Conservation (phyloP, 768 basidiomycete species). For the Lactarius akahatsu region DNA sequence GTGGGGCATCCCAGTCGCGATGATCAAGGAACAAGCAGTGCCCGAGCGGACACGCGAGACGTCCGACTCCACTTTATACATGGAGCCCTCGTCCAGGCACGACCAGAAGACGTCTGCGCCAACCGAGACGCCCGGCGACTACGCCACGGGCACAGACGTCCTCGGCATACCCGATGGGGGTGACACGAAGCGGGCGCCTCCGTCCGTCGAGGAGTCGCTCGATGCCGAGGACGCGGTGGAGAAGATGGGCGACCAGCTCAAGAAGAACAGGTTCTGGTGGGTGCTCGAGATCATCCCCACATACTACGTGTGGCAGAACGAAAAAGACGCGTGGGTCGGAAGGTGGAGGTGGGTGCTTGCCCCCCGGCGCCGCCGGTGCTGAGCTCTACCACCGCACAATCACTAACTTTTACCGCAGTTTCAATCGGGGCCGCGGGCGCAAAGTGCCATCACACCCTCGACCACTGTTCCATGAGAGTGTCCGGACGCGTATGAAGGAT, state of each 20-base stretch:
- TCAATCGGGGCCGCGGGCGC: slow-evolving; percentile 61
- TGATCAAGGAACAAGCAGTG: background rate
- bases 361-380: background rate
- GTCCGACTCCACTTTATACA: background rate
- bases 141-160: no score
- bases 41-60: background rate
- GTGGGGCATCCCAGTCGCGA: slow-evolving; percentile 19
- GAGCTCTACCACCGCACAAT: background rate
- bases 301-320: slow-evolving; percentile 55
- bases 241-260: slow-evolving; percentile 55
- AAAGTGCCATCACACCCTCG: slow-evolving; percentile 39
- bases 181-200: background rate
- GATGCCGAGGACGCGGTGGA: slow-evolving; percentile 40
- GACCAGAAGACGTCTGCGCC: background rate
- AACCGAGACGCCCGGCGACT: background rate
- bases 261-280: slow-evolving; percentile 56
- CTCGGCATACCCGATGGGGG: background rate
- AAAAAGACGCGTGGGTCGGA: slow-evolving; percentile 52
- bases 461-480: slow-evolving; percentile 64
- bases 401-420: slow-evolving; percentile 34
- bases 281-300: slow-evolving; percentile 64
- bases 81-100: background rate
- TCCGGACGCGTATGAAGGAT: slow-evolving; percentile 56
- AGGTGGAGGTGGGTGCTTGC: slow-evolving; percentile 49
- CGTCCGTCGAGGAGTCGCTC: background rate